Base-by-base conservation (phyloP, 768 basidiomycete species). In the Tricholoma furcatifolium region DNA sequence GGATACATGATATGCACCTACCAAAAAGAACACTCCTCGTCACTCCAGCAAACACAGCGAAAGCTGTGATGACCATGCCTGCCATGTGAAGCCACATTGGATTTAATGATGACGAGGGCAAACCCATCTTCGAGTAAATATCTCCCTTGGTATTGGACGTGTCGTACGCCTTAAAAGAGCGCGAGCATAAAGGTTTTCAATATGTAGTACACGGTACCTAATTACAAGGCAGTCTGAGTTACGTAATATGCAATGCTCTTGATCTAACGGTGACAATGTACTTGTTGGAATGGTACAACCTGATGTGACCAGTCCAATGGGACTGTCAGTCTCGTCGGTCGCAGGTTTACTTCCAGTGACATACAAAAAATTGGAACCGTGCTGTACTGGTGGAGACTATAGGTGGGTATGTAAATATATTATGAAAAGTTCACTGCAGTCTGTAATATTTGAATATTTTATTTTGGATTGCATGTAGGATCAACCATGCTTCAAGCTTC, bases 81-180 rank as follows among this genome's bases (percentile, higher is more conserved):
- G 73, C 58, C 57, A 73, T 73, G 52, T 80, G 78, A 36, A 72
- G 67, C 77, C 79, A 79, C 44, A 67, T 66, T 38, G 67, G 69
- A 62, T 73, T 73, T 40, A 74, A 52, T 41, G 65, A 60, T 24
- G 69, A 54, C 14, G 55, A 47, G 34, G 55, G 42, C 14, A 23
- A 32, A 21, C 43, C 50, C 59, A 62, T 60, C 10, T 9, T 51
- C 36, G 45, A 45, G n/a, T n/a, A n/a, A 38, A 32, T 8, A 23
- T 6, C 24, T 35, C 49, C 47, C 36, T 44, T 46, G 24, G 45
- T 34, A 32, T 20, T 30, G 20, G 30, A 39, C 15, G 48, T 41
- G 24, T 43, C n/a, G 17, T n/a, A 34, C 20, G 41, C 35, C 50
- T 36, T 17, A 42, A 45, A 5, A 21, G 41, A 30, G 3, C 20